Evolutionary conservation across 768 basidiomycete species (phyloP).

Genomic region (Suillus lakei): DNA sequence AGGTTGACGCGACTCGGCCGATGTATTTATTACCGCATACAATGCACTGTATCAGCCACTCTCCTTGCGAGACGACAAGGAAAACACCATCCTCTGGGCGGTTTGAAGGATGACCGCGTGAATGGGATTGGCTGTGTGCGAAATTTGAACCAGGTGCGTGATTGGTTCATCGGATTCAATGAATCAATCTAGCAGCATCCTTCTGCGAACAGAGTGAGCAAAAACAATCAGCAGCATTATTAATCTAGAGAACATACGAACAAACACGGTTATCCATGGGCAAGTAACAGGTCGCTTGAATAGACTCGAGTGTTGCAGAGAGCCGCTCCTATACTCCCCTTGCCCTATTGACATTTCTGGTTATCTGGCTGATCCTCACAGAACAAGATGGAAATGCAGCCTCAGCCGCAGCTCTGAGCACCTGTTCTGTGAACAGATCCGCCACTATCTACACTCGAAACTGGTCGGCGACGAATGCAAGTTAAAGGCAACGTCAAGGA

Average conservation of each 20-base stretch:
- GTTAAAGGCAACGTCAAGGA: too few relatives aligned
- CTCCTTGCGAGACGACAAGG: background rate
- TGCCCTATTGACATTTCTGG: constrained; percentile 32
- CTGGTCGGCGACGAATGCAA: too few relatives aligned
- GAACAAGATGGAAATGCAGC: constrained; percentile 29
- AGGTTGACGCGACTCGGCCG: background rate
- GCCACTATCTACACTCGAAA: too few relatives aligned
- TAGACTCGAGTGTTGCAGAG: constrained; percentile 35
- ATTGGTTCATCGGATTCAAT: background rate
- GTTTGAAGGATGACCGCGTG: background rate
- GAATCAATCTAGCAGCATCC: background rate
- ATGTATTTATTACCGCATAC: background rate
- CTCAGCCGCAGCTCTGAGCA: constrained; percentile 25
- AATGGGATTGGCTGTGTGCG: background rate
- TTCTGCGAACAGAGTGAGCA: background rate
- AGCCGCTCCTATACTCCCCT: constrained; percentile 40
- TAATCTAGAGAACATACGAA: constrained; percentile 22
- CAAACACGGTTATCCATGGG: constrained; percentile 39
- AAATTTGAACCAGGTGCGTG: background rate
- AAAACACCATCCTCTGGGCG: background rate
- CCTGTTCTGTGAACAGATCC: constrained; percentile 13
- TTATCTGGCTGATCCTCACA: constrained; percentile 36
- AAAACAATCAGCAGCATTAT: background rate
- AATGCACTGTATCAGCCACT: background rate
- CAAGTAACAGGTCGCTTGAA: constrained; percentile 27